phyloP scores from a whole-genome alignment of 768 basidiomycete genomes.

The Leccinellum luteum region DNA sequence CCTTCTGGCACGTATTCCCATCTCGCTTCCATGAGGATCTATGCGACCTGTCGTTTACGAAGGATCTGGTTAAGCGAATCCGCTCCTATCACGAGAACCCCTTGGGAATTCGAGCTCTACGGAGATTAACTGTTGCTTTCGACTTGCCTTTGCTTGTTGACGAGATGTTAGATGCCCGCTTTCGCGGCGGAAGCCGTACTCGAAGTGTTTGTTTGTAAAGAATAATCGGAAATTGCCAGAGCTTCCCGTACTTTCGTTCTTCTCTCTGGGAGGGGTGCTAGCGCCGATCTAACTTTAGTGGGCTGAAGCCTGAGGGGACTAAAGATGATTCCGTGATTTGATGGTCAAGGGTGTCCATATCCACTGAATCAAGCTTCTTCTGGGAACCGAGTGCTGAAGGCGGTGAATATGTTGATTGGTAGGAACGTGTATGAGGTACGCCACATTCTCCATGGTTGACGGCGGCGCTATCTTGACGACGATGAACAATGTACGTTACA shows the following conservation, averaged over 20 bases:
- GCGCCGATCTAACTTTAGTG: constrained; percentile 21
- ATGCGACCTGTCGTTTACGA: constrained; percentile 73
- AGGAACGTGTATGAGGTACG: constrained; percentile 11
- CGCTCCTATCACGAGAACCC: constrained; percentile 48
- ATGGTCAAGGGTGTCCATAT: background rate
- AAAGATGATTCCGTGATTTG: constrained; percentile 20
- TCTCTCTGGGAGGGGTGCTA: constrained; percentile 14
- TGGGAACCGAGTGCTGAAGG: constrained; percentile 1
- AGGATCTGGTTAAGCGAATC: constrained; percentile 73
- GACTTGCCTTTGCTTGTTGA: constrained; percentile 11
- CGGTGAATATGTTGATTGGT: constrained; percentile 2
- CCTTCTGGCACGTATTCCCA: constrained; percentile 62
- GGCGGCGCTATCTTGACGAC: constrained; percentile 9
- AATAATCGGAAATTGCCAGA: constrained; percentile 18
- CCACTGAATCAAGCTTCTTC: constrained; percentile 14
- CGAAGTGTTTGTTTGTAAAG: constrained; percentile 17
- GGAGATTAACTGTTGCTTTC: constrained; percentile 30
- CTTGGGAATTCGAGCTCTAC: constrained; percentile 80
- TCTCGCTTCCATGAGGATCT: constrained; percentile 70
- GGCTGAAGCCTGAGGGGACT: constrained; percentile 13
- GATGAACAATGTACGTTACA: background rate
- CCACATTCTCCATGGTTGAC: constrained; percentile 9
- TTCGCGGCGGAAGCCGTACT: constrained; percentile 18
- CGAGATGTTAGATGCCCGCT: constrained; percentile 20
- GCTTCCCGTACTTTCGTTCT: constrained; percentile 12